These are phyloP conservation scores for Entomophthora muscae DNA, from an alignment of 371 early-diverging fungal species.

Conservation along the genomic window DNA sequence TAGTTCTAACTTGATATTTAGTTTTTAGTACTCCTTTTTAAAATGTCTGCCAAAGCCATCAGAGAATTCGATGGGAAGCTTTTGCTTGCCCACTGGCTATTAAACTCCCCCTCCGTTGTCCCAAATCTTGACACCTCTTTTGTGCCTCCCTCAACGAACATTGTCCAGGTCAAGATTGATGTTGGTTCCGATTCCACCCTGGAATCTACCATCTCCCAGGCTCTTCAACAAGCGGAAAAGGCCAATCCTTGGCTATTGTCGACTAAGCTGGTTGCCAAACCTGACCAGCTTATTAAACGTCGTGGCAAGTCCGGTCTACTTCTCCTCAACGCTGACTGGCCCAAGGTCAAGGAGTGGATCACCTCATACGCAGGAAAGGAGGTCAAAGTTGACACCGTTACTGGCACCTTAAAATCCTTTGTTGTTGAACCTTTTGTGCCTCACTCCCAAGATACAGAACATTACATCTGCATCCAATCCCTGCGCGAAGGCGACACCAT, in stretches of 20 bases:
- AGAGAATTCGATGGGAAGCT: conserved; percentile 97
- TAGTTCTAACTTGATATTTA: not conserved
- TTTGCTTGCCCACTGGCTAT: conserved; percentile 74
- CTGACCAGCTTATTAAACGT: conserved; percentile 93
- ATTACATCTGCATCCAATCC: conserved; percentile 92
- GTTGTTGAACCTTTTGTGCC: conserved; percentile 89
- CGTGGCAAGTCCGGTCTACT: conserved; percentile 90
- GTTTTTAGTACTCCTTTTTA: too few species aligned
- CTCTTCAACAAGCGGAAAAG: conserved; percentile 38
- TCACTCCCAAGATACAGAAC: conserved; percentile 79
- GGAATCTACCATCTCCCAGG: conserved; percentile 8
- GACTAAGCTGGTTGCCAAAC: conserved; percentile 81
- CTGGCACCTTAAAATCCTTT: conserved; percentile 82
- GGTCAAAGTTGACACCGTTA: conserved; percentile 63
- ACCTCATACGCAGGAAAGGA: conserved; percentile 63
- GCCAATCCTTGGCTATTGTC: conserved; percentile 73
- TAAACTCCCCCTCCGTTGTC: conserved; percentile 35
- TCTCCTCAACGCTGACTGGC: conserved; percentile 76
- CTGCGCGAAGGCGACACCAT: conserved; percentile 89
- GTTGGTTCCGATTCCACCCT: conserved; percentile 14
- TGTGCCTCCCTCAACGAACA: conserved; percentile 48
- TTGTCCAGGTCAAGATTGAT: conserved; percentile 62
- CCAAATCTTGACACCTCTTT: conserved; percentile 27
- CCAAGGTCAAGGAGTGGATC: conserved; percentile 75
- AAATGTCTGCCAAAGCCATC: too few species aligned